Conservation (phyloP, 1,284 basidiomycete species). For the Ganoderma multipileum region DNA sequence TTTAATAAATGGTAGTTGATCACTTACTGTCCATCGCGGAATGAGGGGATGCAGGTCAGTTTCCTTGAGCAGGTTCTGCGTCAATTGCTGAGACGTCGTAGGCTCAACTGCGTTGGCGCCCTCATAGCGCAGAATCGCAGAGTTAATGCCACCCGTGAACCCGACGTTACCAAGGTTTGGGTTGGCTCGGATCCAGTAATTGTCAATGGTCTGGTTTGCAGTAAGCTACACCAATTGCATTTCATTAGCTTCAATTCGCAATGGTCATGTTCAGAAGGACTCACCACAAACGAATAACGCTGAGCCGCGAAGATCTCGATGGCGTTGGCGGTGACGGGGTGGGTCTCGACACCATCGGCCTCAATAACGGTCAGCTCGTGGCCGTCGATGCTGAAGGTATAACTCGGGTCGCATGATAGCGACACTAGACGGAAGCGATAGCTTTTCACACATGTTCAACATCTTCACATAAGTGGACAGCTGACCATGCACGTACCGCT, state of each 20-base stretch:
- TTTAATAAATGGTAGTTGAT: too few species aligned
- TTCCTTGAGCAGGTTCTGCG: conserved; percentile 33
- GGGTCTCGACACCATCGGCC: conserved; percentile 37
- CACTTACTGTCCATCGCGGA: conserved; percentile 14
- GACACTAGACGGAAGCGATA: conserved; percentile 53
- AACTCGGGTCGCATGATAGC: conserved; percentile 44
- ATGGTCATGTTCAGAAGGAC: neutral
- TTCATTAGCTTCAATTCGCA: neutral
- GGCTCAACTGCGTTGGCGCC: conserved; percentile 52
- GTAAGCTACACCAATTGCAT: conserved; percentile 35
- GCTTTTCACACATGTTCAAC: conserved; percentile 7
- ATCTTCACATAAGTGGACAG: neutral
- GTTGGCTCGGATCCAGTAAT: conserved; percentile 49
- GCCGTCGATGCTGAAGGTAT: conserved; percentile 41
- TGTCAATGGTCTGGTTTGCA: conserved; percentile 16
- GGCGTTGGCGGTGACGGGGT: conserved; percentile 39
- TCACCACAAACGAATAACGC: conserved; percentile 37
- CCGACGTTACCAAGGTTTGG: conserved; percentile 39
- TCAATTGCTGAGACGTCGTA: conserved; percentile 38
- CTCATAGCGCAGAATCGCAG: conserved; percentile 30
- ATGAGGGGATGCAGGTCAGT: conserved; percentile 32
- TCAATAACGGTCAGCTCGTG: conserved; percentile 44
- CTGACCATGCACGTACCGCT: conserved; percentile 36
- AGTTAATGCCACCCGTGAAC: conserved; percentile 45
- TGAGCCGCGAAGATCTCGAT: conserved; percentile 44